Base-by-base conservation (phyloP, 805 yeast genomes). In the Sugiyamaella mastotermitis region DNA sequence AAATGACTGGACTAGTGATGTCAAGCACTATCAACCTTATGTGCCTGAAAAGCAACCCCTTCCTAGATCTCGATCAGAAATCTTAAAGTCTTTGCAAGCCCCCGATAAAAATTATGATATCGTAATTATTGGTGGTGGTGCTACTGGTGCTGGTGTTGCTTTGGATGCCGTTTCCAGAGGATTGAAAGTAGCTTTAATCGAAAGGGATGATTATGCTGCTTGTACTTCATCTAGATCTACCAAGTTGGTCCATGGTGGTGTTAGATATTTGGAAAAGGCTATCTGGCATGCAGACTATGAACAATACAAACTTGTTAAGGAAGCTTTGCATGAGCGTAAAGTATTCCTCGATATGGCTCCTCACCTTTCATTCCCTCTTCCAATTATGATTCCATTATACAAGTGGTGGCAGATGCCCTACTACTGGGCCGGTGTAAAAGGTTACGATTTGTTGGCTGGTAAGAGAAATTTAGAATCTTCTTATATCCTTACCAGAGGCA, bases 161-260 rank as follows among this genome's bases (percentile, higher is more conserved):
- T 67, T 88, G 31, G 97, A 88, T 63, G 96, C 96, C 25, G 74
- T 81, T 20, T 74, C 94, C 30, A 74, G 97, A 61, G 97, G 97
- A 33, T 74, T 87, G 50, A 83, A 85, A 55, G 95, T 86, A 30
- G 83, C 94, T 36, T 61, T 88, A 41, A 72, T 88, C 42, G 97
- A 88, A 62, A 81, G 81, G 57, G 78, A 76, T 48, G 97, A 88
- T 66, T 88, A 83, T 57, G 95, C 95, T 5, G 72, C 86, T 7
- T 96, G 95, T 29, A 90, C 97, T 11, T 83, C 94, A 6, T 86
- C 96, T 24, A 83, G 87, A 55, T 83, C 95, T 11, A 88, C 97
- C 34, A 88, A 88, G 66, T 83, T 88, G 79, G 95, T 95, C 31
- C 97, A 88, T 58, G 97, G 97, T 49, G 97, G 97, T 60, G 96